A percentile compares a stretch with the other conserved stretches of the same genome.
These are phyloP conservation scores for Podaxis pistillaris DNA, from an alignment of 768 basidiomycete genomes.

Conservation along the genomic window DNA sequence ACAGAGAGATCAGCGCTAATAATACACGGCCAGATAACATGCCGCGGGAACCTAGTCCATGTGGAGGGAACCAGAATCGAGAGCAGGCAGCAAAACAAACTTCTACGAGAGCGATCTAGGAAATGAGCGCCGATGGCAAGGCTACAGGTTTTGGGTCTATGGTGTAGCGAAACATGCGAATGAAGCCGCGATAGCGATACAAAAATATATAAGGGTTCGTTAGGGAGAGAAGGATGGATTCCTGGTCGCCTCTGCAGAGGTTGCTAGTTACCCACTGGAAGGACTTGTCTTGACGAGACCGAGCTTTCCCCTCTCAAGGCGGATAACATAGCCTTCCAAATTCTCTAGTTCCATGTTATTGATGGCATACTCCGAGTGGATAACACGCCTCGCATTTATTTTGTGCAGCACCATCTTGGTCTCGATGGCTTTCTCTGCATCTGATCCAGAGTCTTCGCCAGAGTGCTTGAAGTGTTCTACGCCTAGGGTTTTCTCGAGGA, in stretches of 20 bases:
- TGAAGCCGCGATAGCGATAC: conserved; percentile 7
- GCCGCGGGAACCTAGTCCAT: neutral
- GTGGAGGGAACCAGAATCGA: neutral
- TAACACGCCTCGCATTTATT: conserved; percentile 66
- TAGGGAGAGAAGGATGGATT: neutral
- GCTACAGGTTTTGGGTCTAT: neutral
- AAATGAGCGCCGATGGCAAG: conserved; percentile 2
- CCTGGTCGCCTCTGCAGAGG: neutral
- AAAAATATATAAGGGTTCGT: conserved; percentile 1
- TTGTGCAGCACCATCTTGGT: conserved; percentile 60
- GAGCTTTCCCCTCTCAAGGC: conserved; percentile 52
- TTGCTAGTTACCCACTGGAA: neutral
- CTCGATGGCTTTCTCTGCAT: conserved; percentile 37
- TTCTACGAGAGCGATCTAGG: conserved; percentile 3
- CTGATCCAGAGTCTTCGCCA: conserved; percentile 25
- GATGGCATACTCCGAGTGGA: conserved; percentile 66
- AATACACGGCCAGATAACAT: conserved; percentile 3
- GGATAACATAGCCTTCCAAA: conserved; percentile 56
- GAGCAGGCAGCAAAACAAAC: neutral
- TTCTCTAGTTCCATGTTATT: conserved; percentile 70
- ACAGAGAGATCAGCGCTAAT: conserved; percentile 4
- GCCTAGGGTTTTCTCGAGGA: conserved; percentile 31
- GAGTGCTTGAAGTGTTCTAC: conserved; percentile 24
- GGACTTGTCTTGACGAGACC: conserved; percentile 39
- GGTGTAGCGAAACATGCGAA: neutral